Evolutionary conservation across 2,329 filamentous ascomycete genomes (phyloP), one percentile per base, ranked within the genome.

Genomic region (Talaromyces sp.): DNA sequence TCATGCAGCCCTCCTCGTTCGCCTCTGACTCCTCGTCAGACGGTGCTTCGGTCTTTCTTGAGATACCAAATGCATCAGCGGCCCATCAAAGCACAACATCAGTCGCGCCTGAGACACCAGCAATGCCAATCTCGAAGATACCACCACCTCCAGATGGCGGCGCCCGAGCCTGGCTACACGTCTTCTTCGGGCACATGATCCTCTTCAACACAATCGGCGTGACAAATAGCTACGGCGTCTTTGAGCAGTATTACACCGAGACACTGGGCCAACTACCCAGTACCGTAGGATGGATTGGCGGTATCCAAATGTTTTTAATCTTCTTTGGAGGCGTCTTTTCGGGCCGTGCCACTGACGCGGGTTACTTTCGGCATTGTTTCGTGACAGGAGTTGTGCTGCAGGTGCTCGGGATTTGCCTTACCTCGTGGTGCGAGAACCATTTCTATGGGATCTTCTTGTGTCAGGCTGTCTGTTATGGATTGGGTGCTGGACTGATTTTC

Each of bases 401-500:
- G 8, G 68, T 83, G 0, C 43, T 82, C 0, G 82, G 82, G 7
- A 77, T 80, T 41, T 80, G 84, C 68, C 77, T 78, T 68, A 81
- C 81, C 7, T 82, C 80, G 47, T 71, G 82, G 0, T 71, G 76
- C 8, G 79, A 71, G 0, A 2, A 43, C 17, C 67, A 70, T 19
- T 84, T 83, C 69, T 84, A 79, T 77, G 81, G 84, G 68, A 73
- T 85, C 0, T 76, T 85, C 33, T 76, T 86, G 2, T 70, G 79
- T 0, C 82, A 84, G 63, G 81, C 77, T 0, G 63, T 83, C 2
- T 64, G 77, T 71, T 43, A 72, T 74, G 47, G 82, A 80, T 1
- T 58, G 83, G 5, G 81, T 77, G 0, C 75, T 75, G 81, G 81
- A 0, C 73, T 76, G 10, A 47, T 79, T 2, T 82, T 82, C 54